phyloP scores from a whole-genome alignment of 1,284 basidiomycete species.

The Ganoderma multipileum region DNA sequence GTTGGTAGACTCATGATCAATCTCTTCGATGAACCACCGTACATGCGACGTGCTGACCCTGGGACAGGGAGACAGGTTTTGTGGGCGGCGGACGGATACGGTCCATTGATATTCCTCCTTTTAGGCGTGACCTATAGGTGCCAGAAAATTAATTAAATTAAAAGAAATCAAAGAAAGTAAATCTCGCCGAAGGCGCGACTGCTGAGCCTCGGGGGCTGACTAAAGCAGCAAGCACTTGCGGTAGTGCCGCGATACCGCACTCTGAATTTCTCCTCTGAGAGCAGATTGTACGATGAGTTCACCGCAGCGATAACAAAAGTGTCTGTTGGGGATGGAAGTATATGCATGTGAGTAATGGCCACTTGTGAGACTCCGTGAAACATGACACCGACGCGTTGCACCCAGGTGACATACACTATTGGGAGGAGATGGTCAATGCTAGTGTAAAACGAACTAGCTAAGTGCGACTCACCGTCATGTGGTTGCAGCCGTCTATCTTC shows the following conservation, averaged over 20 bases:
- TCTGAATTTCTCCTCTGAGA: not conserved
- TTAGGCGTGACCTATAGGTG: too few species aligned
- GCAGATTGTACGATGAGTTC: conserved; percentile 56
- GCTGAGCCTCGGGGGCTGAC: too few species aligned
- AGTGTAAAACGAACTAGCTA: not conserved
- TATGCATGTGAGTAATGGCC: too few species aligned
- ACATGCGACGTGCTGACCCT: too few species aligned
- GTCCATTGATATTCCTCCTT: too few species aligned
- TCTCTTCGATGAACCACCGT: too few species aligned
- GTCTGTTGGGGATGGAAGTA: conserved; percentile 40
- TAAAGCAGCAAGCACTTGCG: not conserved
- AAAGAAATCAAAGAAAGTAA: too few species aligned
- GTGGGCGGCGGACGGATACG: too few species aligned
- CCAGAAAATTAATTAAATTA: too few species aligned
- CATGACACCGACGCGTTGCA: conserved; percentile 58
- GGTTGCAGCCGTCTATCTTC: conserved; percentile 66
- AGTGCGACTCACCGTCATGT: conserved; percentile 59
- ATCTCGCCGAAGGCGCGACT: too few species aligned
- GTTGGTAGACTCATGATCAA: too few species aligned
- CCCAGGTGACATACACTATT: conserved; percentile 60
- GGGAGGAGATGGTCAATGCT: not conserved
- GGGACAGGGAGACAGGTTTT: too few species aligned
- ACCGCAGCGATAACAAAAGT: conserved; percentile 69
- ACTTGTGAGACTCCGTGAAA: not conserved
- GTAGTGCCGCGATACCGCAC: not conserved